Evolutionary conservation across 2,329 filamentous ascomycete genomes (phyloP).

Genomic region (Camptophora hylomeconis): DNA sequence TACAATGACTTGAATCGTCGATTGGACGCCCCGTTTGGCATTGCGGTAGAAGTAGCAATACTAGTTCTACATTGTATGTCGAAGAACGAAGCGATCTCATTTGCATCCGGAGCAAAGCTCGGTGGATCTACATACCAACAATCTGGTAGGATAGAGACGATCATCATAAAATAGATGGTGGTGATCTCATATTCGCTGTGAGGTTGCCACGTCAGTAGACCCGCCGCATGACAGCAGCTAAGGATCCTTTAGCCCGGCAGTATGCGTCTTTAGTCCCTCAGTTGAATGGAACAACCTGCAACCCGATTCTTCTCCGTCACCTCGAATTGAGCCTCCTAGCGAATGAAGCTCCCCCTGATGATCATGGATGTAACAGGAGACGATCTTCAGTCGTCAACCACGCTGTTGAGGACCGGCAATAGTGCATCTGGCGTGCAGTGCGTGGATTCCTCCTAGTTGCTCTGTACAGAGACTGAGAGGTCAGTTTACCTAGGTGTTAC

Average conservation of each 20-base stretch:
- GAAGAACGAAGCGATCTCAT: neutral
- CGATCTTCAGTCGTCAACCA: conserved; percentile 3
- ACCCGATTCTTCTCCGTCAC: conserved; percentile 1
- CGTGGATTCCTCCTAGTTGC: no score
- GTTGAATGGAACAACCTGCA: conserved; percentile 5
- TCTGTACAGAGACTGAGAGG: conserved; percentile 1
- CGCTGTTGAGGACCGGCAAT: neutral
- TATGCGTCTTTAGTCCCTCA: no score
- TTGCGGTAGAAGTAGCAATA: no score
- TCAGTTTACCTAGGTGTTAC: neutral
- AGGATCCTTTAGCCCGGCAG: no score
- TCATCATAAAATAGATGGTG: conserved; percentile 1
- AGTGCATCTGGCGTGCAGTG: conserved; percentile 3
- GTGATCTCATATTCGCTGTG: neutral
- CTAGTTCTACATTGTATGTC: neutral
- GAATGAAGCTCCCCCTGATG: conserved; percentile 6
- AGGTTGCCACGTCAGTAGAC: conserved; percentile 8
- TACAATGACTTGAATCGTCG: no score
- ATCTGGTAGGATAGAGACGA: neutral
- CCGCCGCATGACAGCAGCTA: no score
- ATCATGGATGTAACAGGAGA: conserved; percentile 3
- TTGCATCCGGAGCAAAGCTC: neutral
- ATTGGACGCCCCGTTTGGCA: no score
- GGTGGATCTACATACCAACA: neutral
- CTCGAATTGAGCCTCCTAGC: conserved; percentile 1